Evolutionary conservation across 345 rosid genomes (phyloP).

Genomic region (Excoecaria cochinchinensis): DNA sequence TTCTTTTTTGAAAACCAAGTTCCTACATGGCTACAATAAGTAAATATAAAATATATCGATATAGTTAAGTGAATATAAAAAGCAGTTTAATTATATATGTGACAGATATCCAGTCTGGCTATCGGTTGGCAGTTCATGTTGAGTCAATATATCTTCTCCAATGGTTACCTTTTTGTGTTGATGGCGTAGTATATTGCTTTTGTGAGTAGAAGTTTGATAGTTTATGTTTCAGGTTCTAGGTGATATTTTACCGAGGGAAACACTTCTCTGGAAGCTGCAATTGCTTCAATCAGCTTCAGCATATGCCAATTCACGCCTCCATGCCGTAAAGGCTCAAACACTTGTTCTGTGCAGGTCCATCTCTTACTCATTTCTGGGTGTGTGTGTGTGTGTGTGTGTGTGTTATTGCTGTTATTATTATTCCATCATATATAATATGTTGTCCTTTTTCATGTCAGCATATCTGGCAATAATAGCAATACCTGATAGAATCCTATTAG

Average conservation of each 20-base stretch:
- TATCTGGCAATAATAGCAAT: neutral
- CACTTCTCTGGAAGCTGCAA: slow-evolving; percentile 75
- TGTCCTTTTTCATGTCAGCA: neutral
- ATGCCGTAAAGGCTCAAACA: slow-evolving; percentile 63
- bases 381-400: too few species aligned
- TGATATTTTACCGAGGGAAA: slow-evolving; percentile 58
- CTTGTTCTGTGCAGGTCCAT: slow-evolving; percentile 61
- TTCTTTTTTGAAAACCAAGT: too few species aligned
- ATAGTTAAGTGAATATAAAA: neutral
- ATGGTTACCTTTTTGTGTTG: neutral
- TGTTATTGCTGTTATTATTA: too few species aligned
- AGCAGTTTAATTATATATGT: neutral
- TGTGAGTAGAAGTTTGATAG: slow-evolving; percentile 18
- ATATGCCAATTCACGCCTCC: slow-evolving; percentile 67
- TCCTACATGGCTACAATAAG: neutral
- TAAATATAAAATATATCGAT: neutral
- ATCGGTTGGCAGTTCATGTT: neutral
- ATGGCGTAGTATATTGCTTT: neutral
- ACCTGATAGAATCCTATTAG: neutral
- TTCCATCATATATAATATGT: neutral
- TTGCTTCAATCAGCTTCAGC: slow-evolving; percentile 62
- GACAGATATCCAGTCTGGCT: neutral
- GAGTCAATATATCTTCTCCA: neutral
- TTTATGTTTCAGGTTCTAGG: slow-evolving; percentile 51
- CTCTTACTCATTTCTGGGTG: neutral